phyloP scores from a whole-genome alignment of 345 rosid species.

The Capsella bursapastoris region DNA sequence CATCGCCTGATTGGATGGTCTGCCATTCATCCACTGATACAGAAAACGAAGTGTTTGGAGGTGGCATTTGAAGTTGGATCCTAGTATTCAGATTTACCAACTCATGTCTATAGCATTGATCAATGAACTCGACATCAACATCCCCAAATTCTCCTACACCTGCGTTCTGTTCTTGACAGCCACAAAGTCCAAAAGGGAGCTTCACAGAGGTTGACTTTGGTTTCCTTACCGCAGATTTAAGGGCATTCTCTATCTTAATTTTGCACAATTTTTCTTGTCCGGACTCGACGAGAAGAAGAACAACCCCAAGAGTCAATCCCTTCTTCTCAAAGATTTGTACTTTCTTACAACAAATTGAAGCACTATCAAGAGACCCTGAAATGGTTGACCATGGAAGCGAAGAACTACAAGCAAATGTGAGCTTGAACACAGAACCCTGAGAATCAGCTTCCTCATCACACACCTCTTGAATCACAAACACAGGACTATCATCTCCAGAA shows the following conservation, averaged over 20 bases:
- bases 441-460: conserved; percentile 54
- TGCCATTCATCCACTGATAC: conserved; percentile 95
- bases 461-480: conserved; percentile 69
- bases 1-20: conserved; percentile 69
- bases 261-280: conserved; percentile 67
- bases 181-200: conserved; percentile 94
- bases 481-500: conserved; percentile 71
- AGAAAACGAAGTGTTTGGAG: conserved; percentile 61
- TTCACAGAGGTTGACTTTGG: conserved; percentile 70
- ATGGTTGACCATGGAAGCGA: conserved; percentile 75
- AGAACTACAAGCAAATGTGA: conserved; percentile 75
- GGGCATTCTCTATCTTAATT: conserved; percentile 67
- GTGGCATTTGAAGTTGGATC: conserved; percentile 81
- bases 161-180: conserved; percentile 85
- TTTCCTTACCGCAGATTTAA: conserved; percentile 71
- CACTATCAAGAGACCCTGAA: conserved; percentile 77
- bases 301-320: conserved; percentile 82
- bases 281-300: conserved; percentile 60
- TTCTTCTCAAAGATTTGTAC: conserved; percentile 97
- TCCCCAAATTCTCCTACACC: conserved; percentile 66
- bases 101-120: conserved; percentile 59
- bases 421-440: conserved; percentile 65
- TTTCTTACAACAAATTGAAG: conserved; percentile 78
- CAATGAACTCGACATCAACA: conserved; percentile 69
- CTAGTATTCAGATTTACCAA: conserved; percentile 50